Evolutionary conservation across 2,329 filamentous ascomycete species (phyloP), one percentile per base, ranked within the genome.

Genomic region (Pseudogymnoascus sp.): DNA sequence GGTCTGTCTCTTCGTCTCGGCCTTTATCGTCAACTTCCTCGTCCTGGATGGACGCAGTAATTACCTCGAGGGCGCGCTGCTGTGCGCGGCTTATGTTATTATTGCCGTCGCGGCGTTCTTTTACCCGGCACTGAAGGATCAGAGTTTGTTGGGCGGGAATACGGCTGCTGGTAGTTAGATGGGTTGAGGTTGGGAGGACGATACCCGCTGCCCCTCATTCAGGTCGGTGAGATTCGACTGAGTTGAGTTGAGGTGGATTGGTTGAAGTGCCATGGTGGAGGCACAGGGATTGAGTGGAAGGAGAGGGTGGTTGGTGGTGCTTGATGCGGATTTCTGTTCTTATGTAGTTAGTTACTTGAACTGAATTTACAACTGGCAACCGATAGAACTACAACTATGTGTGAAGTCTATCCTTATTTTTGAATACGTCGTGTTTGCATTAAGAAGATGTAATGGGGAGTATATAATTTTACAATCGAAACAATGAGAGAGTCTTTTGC

Each of bases 11-110:
- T 95, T 95, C 73, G 84, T 93, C 59, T 89, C 85, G 59, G 86
- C 91, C 6, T 86, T 95, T 65, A 91, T 95, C 64, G 89, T 93
- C 74, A 94, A 93, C 75, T 95, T 94, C 71, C 76, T 95, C 63
- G 90, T 95, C 57, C 78, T 93, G 63, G 91, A 95, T 69, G 90
- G 90, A 9, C 82, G 91, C 71, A 91, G 87, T 71, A 95, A 95
- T 71, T 95, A 94, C 68, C 82, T 95, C 11, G 90, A 95, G 75
- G 90, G 90, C 12, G 86, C 86, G 1, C 71, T 89, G 41, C 72
- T 89, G 28, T 85, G 84, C 65, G 81, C 85, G 0, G 83, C 84
- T 3, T 89, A 88, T 69, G 75, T 88, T 58, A 88, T 89, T 63
- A 88, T 89, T 65, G 80, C 78, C 1, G 77, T 88, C 1, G 82